Conservation (phyloP, 139 green algal genomes). For the Dunaliella primolecta region DNA sequence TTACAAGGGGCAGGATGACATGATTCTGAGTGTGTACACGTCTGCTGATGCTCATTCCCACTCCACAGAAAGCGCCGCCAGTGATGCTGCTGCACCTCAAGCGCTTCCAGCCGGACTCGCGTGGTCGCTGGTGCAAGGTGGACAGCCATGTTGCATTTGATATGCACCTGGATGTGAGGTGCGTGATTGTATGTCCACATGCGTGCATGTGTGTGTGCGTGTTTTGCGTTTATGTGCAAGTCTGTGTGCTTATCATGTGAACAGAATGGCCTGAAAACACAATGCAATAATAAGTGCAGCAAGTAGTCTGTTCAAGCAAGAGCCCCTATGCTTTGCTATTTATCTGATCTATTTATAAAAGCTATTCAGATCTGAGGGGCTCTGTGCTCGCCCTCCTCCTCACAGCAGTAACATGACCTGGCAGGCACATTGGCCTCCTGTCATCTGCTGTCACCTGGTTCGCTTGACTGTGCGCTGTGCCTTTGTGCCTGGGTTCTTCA, state of each 20-base stretch:
- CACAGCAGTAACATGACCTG: background rate
- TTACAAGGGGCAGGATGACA: too few relatives aligned
- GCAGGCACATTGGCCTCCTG: too few relatives aligned
- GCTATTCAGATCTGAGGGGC: background rate
- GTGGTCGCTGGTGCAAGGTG: background rate
- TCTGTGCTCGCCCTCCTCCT: too few relatives aligned
- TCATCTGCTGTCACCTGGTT: too few relatives aligned
- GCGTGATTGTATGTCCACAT: background rate
- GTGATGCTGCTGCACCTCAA: slow-evolving; percentile 11
- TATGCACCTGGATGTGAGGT: slow-evolving; percentile 14
- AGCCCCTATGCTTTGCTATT: background rate
- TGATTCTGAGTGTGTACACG: too few relatives aligned
- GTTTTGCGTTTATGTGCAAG: background rate
- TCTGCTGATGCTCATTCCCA: too few relatives aligned
- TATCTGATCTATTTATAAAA: background rate
- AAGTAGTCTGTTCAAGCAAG: background rate
- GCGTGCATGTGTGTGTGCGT: background rate
- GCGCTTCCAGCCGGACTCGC: slow-evolving; percentile 5
- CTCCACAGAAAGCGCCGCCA: background rate
- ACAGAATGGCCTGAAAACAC: too few relatives aligned
- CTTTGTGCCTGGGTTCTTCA: too few relatives aligned
- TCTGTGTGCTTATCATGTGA: too few relatives aligned
- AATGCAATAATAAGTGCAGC: background rate
- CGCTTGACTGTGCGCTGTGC: too few relatives aligned
- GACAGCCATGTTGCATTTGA: slow-evolving; percentile 1